Conservation (phyloP, 306 rosid species). For the Vigna mungo region DNA sequence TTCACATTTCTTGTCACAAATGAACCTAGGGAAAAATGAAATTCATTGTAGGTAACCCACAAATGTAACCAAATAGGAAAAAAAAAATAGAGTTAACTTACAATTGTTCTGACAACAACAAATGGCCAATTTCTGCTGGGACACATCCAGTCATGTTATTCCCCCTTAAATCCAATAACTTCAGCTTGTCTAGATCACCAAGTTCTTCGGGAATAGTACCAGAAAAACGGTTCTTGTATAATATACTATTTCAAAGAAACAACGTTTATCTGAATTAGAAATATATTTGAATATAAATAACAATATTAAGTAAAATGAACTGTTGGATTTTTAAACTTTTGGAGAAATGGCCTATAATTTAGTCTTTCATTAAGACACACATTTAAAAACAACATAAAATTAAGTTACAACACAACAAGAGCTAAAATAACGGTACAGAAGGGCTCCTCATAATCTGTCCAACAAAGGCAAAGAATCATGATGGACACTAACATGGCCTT, state of each 20-base stretch:
- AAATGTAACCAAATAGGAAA: conserved; percentile 29
- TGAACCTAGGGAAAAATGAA: conserved; percentile 57
- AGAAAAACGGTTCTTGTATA: conserved; percentile 71
- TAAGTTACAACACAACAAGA: neutral
- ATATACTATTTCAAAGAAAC: conserved; percentile 57
- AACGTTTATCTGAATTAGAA: conserved; percentile 39
- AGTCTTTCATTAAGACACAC: neutral
- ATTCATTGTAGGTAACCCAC: conserved; percentile 35
- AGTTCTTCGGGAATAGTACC: conserved; percentile 82
- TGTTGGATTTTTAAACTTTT: conserved; percentile 10
- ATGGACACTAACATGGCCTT: neutral
- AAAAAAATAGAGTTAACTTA: conserved; percentile 53
- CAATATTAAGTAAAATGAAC: conserved; percentile 6
- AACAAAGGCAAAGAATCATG: conserved; percentile 17
- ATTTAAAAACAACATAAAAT: conserved; percentile 6
- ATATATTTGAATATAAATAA: conserved; percentile 12
- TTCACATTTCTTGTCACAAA: conserved; percentile 66
- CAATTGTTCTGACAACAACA: conserved; percentile 61
- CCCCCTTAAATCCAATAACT: conserved; percentile 75
- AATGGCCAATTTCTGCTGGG: conserved; percentile 61
- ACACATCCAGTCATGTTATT: conserved; percentile 71
- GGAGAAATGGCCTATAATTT: conserved; percentile 19
- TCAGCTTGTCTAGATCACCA: conserved; percentile 65
- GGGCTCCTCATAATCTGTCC: neutral
- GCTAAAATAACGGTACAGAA: neutral